phyloP scores from a whole-genome alignment of 2,329 filamentous ascomycete genomes.

The Talaromyces sp. region DNA sequence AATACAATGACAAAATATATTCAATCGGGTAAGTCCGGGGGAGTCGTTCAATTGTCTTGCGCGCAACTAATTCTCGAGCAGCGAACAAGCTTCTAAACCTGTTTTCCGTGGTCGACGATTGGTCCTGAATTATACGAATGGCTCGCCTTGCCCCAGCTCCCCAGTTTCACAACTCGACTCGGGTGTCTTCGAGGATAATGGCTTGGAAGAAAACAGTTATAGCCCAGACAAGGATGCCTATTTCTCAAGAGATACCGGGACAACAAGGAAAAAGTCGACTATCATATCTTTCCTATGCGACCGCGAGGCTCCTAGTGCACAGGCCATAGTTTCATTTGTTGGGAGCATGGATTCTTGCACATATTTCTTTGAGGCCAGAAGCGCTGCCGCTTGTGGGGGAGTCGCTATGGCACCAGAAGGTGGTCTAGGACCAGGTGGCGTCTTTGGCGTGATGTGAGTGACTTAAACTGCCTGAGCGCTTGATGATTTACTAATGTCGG shows the following conservation, averaged over 20 bases:
- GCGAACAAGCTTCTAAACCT: conserved; percentile 42
- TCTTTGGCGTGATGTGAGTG: conserved; percentile 82
- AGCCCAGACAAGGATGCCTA: neutral
- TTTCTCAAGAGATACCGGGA: conserved; percentile 18
- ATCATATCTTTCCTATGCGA: conserved; percentile 94
- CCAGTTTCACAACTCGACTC: conserved; percentile 14
- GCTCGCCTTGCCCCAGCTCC: conserved; percentile 59
- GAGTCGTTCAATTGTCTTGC: neutral
- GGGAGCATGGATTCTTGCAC: conserved; percentile 86
- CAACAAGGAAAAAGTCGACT: conserved; percentile 60
- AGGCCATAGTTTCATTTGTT: conserved; percentile 75
- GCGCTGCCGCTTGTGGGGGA: conserved; percentile 76
- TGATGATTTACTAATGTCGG: conserved; percentile 15
- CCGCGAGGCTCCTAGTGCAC: conserved; percentile 65
- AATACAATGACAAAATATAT: conserved; percentile 38
- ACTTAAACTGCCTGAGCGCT: conserved; percentile 20
- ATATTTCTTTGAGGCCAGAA: conserved; percentile 93
- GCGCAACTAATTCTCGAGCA: conserved; percentile 14
- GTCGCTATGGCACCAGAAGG: conserved; percentile 54
- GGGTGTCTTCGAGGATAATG: conserved; percentile 10
- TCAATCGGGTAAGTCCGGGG: conserved; percentile 41
- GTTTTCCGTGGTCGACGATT: conserved; percentile 56
- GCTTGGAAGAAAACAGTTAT: conserved; percentile 16
- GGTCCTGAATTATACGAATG: conserved; percentile 70
- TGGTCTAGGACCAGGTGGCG: conserved; percentile 63